A percentile compares a stretch with the other conserved stretches of the same genome.
Evolutionary conservation across 1,284 basidiomycete species (phyloP).

Genomic region (Austroboletus rostrupii): DNA sequence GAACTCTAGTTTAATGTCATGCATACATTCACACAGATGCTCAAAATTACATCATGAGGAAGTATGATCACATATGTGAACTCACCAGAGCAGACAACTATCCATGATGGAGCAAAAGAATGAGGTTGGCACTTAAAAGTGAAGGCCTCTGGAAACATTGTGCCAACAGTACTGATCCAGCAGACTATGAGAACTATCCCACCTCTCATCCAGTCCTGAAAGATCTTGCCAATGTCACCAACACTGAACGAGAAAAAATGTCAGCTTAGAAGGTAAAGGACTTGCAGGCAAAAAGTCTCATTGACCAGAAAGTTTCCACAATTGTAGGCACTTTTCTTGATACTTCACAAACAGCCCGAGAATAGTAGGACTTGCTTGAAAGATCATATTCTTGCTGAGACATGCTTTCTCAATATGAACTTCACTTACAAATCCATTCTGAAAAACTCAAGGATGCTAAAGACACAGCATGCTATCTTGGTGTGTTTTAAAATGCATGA

Average conservation of each 20-base stretch:
- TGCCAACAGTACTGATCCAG: neutral
- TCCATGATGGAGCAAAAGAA: neutral
- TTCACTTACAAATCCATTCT: neutral
- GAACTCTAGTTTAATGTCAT: too few relatives aligned
- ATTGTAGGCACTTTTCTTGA: neutral
- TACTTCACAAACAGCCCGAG: neutral
- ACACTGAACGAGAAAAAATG: neutral
- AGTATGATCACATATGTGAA: slow-evolving; percentile 3
- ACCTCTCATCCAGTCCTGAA: too few relatives aligned
- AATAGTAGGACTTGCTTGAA: neutral
- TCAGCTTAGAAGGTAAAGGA: neutral
- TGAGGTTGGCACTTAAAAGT: neutral
- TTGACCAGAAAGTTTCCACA: neutral
- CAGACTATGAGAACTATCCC: neutral
- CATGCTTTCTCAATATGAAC: neutral
- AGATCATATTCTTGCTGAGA: neutral
- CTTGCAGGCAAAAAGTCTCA: neutral
- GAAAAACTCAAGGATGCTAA: neutral
- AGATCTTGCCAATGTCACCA: neutral
- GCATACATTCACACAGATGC: too few relatives aligned
- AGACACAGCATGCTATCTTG: neutral
- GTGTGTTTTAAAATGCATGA: neutral
- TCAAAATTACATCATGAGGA: neutral
- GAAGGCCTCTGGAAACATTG: neutral
- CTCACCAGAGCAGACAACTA: neutral